phyloP scores from a whole-genome alignment of 2,329 filamentous ascomycete genomes.

The Emergomyces pasteurianus region DNA sequence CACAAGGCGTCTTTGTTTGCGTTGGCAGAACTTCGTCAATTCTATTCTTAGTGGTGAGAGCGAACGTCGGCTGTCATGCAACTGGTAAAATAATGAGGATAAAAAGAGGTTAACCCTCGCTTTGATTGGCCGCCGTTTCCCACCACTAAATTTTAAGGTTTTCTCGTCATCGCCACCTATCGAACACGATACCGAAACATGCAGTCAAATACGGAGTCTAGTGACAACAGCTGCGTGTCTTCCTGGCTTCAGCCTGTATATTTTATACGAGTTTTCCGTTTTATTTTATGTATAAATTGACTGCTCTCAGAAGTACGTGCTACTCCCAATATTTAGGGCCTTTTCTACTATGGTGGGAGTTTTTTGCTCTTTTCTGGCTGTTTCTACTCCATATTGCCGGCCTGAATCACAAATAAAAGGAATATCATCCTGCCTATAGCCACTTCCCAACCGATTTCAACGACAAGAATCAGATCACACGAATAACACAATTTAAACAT shows the following conservation, averaged over 20 bases:
- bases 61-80: not conserved
- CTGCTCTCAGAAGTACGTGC: not conserved
- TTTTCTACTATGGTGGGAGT: not conserved
- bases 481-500: not conserved
- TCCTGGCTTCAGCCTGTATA: not conserved
- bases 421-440: not conserved
- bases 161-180: not conserved
- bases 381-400: not conserved
- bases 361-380: not conserved
- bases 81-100: not conserved
- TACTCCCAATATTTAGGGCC: not conserved
- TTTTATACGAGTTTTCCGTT: not conserved
- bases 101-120: not conserved
- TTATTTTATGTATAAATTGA: not conserved
- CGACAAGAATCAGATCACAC: not conserved
- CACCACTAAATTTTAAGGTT: not conserved
- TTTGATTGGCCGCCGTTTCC: not conserved
- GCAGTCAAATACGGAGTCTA: no score
- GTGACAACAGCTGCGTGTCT: no score
- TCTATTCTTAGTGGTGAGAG: not conserved
- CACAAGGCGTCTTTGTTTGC: not conserved
- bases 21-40: not conserved
- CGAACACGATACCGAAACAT: no score
- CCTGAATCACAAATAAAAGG: not conserved
- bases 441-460: not conserved